Conservation (phyloP, 768 basidiomycete species). For the Lactarius quietus region DNA sequence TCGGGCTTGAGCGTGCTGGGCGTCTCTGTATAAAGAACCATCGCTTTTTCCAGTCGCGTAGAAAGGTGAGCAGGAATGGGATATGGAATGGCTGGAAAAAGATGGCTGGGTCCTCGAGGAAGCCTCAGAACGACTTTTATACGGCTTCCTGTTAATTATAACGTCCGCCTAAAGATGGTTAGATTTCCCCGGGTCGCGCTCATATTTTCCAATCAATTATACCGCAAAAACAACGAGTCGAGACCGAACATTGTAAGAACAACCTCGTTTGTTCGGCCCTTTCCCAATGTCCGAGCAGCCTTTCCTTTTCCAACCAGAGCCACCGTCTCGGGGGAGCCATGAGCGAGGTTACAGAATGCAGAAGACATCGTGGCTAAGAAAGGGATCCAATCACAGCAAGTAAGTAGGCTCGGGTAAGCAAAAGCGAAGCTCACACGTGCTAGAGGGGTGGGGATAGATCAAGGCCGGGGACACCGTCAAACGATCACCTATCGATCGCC, state of each 20-base stretch:
- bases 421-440: no score
- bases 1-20: slow-evolving; percentile 54
- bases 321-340: background rate
- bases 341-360: no score
- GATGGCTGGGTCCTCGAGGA: background rate
- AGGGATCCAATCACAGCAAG: background rate
- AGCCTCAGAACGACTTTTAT: background rate
- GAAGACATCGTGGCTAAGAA: background rate
- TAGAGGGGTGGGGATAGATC: no score
- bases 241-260: no score
- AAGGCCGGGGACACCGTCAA: no score
- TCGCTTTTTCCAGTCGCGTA: background rate
- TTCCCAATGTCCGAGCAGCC: background rate
- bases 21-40: slow-evolving; percentile 37
- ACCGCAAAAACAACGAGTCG: background rate
- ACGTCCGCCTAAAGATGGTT: background rate
- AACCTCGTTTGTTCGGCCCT: no score
- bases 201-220: background rate
- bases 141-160: background rate
- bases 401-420: no score
- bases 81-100: background rate
- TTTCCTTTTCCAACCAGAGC: background rate
- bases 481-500: no score
- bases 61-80: background rate
- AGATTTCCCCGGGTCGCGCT: background rate